Base-by-base conservation (phyloP, 225 moss, liverwort and hornwort genomes). In the Ulota crispa region DNA sequence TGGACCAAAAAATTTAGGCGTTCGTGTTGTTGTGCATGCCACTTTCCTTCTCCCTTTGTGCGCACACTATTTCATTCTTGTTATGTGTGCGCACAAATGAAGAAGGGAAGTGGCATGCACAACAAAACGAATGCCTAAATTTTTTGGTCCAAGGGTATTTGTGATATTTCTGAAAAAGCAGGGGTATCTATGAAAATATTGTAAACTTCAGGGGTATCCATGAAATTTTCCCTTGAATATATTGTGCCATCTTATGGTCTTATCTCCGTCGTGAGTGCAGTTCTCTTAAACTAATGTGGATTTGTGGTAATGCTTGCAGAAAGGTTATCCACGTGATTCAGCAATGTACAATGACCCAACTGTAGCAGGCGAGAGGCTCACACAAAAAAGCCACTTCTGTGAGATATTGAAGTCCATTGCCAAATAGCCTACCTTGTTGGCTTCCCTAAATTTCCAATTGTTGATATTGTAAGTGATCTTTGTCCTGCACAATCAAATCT, bases 281-380 rank as follows among this genome's bases (percentile, higher is more conserved):
- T 72, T 71, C 42, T 66, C 73, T 16, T 78, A 31, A 39, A 78
- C 3, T 47, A 26, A 5, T 4, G 54, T 61, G n/a, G 75, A 26
- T 64, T 66, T 73, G 26, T 79, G 59, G 26, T 61, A 50, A 18
- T 85, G 85, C 0, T 80, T 80, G 69, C 86, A 88, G 74, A 93
- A 82, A 80, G 93, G 93, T 37, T 88, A 83, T 82, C 81, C 93
- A 20, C 87, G 77, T 60, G 92, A 93, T 84, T 20, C 88, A 57
- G 89, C 83, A 6, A 76, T 86, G 36, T 93, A 93, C 77, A 87
- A 86, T 47, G 95, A 95, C 61, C 85, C 95, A 70, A 93, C 83
- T 82, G 67, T 80, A 37, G 87, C 92, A 23, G 81, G 79, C 18
- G 88, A 91, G 78, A 88, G 78, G 73, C 80, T 95, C 34, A 84